These are phyloP conservation scores for Geranium brycei DNA, from an alignment of 345 rosid genomes.

Conservation along the genomic window DNA sequence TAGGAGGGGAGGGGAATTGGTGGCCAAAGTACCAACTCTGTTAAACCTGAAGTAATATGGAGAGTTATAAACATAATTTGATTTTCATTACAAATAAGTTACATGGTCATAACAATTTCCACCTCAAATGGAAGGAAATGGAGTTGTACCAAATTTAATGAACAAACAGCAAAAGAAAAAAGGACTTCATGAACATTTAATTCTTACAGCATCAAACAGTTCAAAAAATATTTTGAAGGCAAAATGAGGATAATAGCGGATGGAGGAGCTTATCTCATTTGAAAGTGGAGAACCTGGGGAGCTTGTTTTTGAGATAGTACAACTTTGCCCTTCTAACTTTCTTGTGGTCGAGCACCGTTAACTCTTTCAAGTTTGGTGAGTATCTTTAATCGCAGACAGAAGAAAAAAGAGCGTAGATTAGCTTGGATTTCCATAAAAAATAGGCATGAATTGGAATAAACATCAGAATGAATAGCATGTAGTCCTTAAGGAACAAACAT, in stretches of 20 bases:
- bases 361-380: constrained; percentile 69
- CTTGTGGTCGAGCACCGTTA: constrained; percentile 48
- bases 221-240: background rate
- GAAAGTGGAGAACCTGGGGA: constrained; percentile 83
- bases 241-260: background rate
- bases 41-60: background rate
- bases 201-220: constrained; percentile 10
- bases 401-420: background rate
- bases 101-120: background rate
- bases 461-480: background rate
- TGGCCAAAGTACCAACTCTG: too few species aligned
- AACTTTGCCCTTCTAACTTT: constrained; percentile 82
- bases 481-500: background rate
- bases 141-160: background rate
- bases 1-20: too few species aligned
- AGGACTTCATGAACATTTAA: background rate
- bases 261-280: constrained; percentile 28
- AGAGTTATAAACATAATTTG: background rate
- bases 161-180: too few species aligned
- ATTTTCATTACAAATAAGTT: background rate
- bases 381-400: constrained; percentile 30
- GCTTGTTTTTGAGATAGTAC: constrained; percentile 80
- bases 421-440: background rate
- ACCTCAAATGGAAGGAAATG: background rate
- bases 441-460: background rate